Conservation (phyloP, 2,329 filamentous ascomycete species). For the Helotiales sp. region DNA sequence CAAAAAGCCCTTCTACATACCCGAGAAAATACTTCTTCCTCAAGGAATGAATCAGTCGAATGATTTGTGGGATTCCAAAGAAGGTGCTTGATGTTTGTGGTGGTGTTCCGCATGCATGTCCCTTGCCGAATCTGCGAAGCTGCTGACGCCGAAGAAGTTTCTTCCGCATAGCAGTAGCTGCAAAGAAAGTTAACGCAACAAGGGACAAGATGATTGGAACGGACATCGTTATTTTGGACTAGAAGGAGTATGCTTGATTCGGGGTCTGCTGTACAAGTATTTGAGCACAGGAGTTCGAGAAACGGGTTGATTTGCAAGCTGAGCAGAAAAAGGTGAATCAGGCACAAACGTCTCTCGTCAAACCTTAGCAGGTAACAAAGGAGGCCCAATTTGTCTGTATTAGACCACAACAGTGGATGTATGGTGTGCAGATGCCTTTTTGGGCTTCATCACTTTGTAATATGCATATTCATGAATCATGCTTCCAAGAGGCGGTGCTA, state of each 20-base stretch:
- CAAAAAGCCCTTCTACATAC: not conserved
- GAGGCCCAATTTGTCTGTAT: too few relatives aligned
- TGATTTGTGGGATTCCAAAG: not conserved
- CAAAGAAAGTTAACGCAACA: not conserved
- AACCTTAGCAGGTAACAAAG: too few relatives aligned
- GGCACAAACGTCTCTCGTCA: too few relatives aligned
- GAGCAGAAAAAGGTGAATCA: too few relatives aligned
- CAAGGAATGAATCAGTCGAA: not conserved
- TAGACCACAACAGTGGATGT: too few relatives aligned
- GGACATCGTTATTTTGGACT: not conserved
- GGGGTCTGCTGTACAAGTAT: not conserved
- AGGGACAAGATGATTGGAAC: not conserved
- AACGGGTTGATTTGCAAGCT: too few relatives aligned
- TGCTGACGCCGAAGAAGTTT: not conserved
- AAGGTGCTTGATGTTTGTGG: not conserved
- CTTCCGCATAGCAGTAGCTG: not conserved
- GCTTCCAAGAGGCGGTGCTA: too few relatives aligned
- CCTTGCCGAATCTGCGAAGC: not conserved
- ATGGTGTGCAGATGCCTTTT: too few relatives aligned
- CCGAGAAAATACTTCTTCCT: not conserved
- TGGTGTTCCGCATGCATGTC: not conserved
- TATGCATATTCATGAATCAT: slow-evolving; percentile 22
- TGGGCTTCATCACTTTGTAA: too few relatives aligned
- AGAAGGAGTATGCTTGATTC: not conserved
- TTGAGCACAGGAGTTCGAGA: too few relatives aligned